Conservation (phyloP, 768 basidiomycete genomes). For the Inosperma sp. region DNA sequence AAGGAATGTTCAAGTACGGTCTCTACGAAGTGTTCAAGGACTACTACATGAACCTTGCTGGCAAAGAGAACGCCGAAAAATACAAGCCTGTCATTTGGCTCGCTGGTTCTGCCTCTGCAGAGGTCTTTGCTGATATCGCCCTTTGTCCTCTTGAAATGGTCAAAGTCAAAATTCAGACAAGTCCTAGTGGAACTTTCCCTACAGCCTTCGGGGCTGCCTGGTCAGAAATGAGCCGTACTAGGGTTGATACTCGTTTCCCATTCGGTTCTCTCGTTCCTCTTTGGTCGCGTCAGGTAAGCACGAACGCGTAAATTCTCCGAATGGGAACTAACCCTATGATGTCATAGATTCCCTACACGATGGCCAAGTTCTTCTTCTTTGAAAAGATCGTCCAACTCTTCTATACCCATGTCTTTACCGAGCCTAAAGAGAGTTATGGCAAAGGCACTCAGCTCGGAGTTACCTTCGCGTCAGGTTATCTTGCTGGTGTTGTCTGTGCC, state of each 20-base stretch:
- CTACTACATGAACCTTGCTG: constrained; percentile 81
- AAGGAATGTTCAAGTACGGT: constrained; percentile 98
- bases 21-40: constrained; percentile 98
- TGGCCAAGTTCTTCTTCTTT: constrained; percentile 98
- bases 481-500: constrained; percentile 94
- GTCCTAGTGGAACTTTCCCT: constrained; percentile 71
- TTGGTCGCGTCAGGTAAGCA: constrained; percentile 78
- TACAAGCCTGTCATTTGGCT: constrained; percentile 93
- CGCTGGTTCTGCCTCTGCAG: constrained; percentile 89
- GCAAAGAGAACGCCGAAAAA: constrained; percentile 71
- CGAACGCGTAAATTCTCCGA: neutral
- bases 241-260: constrained; percentile 72
- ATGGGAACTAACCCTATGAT: constrained; percentile 1
- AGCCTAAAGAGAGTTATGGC: constrained; percentile 72
- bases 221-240: constrained; percentile 62
- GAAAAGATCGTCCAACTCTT: constrained; percentile 84
- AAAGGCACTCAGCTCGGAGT: constrained; percentile 84
- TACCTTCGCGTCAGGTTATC: constrained; percentile 87
- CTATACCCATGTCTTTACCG: constrained; percentile 82
- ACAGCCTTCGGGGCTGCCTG: constrained; percentile 67
- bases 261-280: constrained; percentile 83
- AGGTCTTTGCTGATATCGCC: constrained; percentile 94
- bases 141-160: constrained; percentile 94
- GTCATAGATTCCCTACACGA: constrained; percentile 88
- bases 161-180: constrained; percentile 88